Conservation (phyloP, 164 flowering plant genomes). For the Magnolia officinalis region DNA sequence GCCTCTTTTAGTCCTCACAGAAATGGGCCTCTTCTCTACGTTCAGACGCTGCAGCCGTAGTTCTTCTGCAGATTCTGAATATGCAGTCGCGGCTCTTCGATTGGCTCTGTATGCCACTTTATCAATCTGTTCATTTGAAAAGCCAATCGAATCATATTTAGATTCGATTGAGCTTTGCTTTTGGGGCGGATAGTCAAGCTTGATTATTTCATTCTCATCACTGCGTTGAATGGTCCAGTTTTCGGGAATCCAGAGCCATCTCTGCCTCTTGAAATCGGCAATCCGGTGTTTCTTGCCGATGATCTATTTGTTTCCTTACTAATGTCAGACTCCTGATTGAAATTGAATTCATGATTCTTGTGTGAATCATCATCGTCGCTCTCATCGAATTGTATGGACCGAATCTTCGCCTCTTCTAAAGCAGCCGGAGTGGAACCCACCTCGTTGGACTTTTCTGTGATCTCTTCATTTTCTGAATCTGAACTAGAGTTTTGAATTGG, state of each 20-base stretch:
- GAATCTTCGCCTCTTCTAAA: neutral
- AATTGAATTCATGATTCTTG: too few relatives aligned
- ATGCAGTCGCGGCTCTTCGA: neutral
- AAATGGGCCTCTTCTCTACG: neutral
- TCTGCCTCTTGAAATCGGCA: too few relatives aligned
- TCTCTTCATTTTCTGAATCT: neutral
- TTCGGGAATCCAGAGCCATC: too few relatives aligned
- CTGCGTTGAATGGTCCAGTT: too few relatives aligned
- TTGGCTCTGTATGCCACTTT: neutral
- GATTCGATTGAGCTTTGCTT: neutral
- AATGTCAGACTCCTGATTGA: too few relatives aligned
- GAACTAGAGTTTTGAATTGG: neutral
- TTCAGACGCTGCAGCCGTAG: neutral
- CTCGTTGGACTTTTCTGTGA: neutral
- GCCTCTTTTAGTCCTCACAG: slow-evolving; percentile 3
- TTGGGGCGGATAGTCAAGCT: neutral
- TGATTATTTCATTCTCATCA: too few relatives aligned
- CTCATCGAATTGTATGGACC: neutral
- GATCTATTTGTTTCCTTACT: too few relatives aligned
- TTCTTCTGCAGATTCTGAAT: neutral
- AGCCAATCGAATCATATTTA: neutral
- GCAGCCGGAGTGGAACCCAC: neutral
- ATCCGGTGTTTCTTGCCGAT: too few relatives aligned
- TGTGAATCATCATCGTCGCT: neutral
- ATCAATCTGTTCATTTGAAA: neutral